Conservation (phyloP, 805 yeast species). For the Alloascoidea africana region DNA sequence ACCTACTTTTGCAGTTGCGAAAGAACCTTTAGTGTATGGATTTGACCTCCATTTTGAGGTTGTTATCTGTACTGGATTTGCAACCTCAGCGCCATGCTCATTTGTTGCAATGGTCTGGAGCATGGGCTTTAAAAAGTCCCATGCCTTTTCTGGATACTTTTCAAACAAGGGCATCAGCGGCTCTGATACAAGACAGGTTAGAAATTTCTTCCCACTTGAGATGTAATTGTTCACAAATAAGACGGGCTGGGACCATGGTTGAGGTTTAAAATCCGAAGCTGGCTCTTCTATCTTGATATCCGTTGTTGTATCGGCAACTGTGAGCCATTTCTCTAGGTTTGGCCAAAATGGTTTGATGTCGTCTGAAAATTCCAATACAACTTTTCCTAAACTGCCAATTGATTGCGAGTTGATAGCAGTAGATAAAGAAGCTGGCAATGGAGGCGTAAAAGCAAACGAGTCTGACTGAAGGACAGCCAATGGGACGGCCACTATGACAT, state of each 20-base stretch:
- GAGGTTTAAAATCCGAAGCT: conserved; percentile 21
- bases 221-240: conserved; percentile 42
- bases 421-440: conserved; percentile 25
- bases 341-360: conserved; percentile 49
- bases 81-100: conserved; percentile 13
- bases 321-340: conserved; percentile 11
- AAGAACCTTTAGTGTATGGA: conserved; percentile 60
- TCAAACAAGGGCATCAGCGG: conserved; percentile 53
- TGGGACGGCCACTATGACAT: conserved; percentile 63
- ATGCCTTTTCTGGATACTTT: conserved; percentile 31
- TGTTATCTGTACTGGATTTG: conserved; percentile 23
- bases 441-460: conserved; percentile 39
- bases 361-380: conserved; percentile 54
- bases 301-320: background rate
- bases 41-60: conserved; percentile 58
- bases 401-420: conserved; percentile 32
- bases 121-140: conserved; percentile 44
- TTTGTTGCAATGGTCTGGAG: conserved; percentile 14
- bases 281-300: background rate
- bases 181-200: conserved; percentile 57
- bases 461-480: conserved; percentile 43
- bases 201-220: conserved; percentile 29
- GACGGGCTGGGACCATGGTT: conserved; percentile 27
- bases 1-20: conserved; percentile 52
- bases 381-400: conserved; percentile 61